A percentile compares a stretch with the other conserved stretches of the same genome.
Conservation (phyloP, 805 yeast species). For the Cyberlindnera saturnus region DNA sequence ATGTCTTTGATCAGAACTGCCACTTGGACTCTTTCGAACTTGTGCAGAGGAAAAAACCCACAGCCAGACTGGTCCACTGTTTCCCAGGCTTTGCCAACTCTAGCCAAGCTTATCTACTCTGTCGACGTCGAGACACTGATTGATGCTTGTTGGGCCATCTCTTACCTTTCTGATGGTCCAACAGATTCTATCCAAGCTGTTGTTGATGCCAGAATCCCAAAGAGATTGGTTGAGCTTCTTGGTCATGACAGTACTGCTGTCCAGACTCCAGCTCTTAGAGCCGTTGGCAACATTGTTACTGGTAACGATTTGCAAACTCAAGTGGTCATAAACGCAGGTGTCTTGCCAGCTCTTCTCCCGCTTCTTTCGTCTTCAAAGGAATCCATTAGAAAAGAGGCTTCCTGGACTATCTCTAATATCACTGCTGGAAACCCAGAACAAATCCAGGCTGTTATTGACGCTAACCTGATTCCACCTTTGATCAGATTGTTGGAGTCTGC, state of each 20-base stretch:
- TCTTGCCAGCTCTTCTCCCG: conserved; percentile 76
- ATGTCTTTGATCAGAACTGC: conserved; percentile 93
- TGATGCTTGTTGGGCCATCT: conserved; percentile 98
- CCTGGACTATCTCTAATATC: conserved; percentile 98
- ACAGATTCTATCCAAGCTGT: conserved; percentile 94
- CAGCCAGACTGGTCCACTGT: conserved; percentile 94
- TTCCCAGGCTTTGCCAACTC: conserved; percentile 80
- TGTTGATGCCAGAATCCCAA: conserved; percentile 92
- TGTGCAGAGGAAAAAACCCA: conserved; percentile 95
- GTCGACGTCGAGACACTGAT: conserved; percentile 89
- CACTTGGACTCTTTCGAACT: conserved; percentile 94
- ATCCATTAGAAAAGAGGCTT: conserved; percentile 91
- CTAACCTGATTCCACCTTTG: conserved; percentile 87
- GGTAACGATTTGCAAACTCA: conserved; percentile 97
- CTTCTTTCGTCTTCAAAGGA: conserved; percentile 82
- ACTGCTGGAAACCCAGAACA: conserved; percentile 96
- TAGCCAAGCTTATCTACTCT: conserved; percentile 85
- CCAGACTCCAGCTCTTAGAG: conserved; percentile 96
- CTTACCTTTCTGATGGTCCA: conserved; percentile 90
- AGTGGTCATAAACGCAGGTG: conserved; percentile 88
- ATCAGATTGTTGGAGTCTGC: conserved; percentile 75
- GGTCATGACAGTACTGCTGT: conserved; percentile 79
- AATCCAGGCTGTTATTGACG: conserved; percentile 94
- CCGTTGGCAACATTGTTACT: conserved; percentile 96
- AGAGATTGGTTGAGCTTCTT: conserved; percentile 85